These are phyloP conservation scores for Atkinsonella hypoxylon DNA, from an alignment of 2,329 filamentous ascomycete species.

Conservation along the genomic window DNA sequence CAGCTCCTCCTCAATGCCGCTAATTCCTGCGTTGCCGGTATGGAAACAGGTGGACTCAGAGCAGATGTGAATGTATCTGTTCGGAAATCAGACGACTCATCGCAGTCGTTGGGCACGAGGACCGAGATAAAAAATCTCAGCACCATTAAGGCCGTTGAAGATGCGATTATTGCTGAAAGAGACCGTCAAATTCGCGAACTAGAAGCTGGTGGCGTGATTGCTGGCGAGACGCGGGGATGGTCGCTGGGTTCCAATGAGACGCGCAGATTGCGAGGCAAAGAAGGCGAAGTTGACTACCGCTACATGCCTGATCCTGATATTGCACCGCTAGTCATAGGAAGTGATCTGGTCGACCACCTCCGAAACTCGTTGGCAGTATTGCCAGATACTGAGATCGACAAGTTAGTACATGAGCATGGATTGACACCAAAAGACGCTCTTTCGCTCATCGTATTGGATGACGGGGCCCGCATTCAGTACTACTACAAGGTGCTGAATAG, in stretches of 20 bases:
- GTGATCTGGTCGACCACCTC: constrained; percentile 56
- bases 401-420: constrained; percentile 50
- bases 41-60: constrained; percentile 83
- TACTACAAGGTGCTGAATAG: constrained; percentile 55
- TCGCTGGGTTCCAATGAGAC: constrained; percentile 76
- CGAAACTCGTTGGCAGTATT: constrained; percentile 51
- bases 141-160: constrained; percentile 89
- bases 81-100: constrained; percentile 37
- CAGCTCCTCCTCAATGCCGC: constrained; percentile 69
- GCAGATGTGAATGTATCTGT: constrained; percentile 96
- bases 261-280: constrained; percentile 72
- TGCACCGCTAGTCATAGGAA: constrained; percentile 61
- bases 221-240: constrained; percentile 89
- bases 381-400: constrained; percentile 58
- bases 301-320: constrained; percentile 98
- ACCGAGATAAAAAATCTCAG: constrained; percentile 97
- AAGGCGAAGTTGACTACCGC: constrained; percentile 92
- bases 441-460: constrained; percentile 64
- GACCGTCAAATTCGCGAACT: constrained; percentile 77
- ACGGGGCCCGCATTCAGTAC: constrained; percentile 70
- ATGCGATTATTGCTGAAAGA: constrained; percentile 83
- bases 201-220: constrained; percentile 59
- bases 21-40: constrained; percentile 77
- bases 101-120: constrained; percentile 55
- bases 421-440: constrained; percentile 74